Evolutionary conservation across 208 protist species (phyloP).

Genomic region (Trypanosoma vivax): DNA sequence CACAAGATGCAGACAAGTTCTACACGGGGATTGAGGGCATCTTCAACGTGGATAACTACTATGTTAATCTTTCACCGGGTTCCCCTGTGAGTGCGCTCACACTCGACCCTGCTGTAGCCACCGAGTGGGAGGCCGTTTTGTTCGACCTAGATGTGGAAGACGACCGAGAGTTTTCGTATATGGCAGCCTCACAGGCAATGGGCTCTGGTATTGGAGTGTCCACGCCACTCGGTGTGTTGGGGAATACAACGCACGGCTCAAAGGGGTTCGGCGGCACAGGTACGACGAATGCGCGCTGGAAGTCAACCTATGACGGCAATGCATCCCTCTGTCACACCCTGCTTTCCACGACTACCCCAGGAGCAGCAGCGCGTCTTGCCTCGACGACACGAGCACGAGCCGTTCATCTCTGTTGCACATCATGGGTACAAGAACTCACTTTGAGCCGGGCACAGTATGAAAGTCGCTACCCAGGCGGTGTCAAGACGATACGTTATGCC

Average conservation of each 20-base stretch:
- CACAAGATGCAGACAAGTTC: conserved; percentile 24
- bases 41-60: conserved; percentile 89
- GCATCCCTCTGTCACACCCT: background rate
- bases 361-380: background rate
- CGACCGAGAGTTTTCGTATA: background rate
- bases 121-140: conserved; percentile 78
- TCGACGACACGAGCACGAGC: conserved; percentile 4
- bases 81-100: conserved; percentile 51
- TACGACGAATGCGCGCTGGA: no score
- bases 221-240: background rate
- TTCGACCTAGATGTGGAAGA: conserved; percentile 25
- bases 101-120: conserved; percentile 50
- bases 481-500: conserved; percentile 63
- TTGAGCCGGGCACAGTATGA: conserved; percentile 75
- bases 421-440: conserved; percentile 69
- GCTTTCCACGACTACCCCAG: background rate
- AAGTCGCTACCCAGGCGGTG: conserved; percentile 62
- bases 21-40: conserved; percentile 85
- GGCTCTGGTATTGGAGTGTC: background rate
- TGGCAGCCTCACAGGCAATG: background rate
- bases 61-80: conserved; percentile 70
- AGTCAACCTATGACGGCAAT: no score
- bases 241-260: background rate
- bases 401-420: conserved; percentile 30
- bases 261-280: no score